These are phyloP conservation scores for Fusarium sp. DNA, from an alignment of 2,329 filamentous ascomycete genomes.

Conservation along the genomic window DNA sequence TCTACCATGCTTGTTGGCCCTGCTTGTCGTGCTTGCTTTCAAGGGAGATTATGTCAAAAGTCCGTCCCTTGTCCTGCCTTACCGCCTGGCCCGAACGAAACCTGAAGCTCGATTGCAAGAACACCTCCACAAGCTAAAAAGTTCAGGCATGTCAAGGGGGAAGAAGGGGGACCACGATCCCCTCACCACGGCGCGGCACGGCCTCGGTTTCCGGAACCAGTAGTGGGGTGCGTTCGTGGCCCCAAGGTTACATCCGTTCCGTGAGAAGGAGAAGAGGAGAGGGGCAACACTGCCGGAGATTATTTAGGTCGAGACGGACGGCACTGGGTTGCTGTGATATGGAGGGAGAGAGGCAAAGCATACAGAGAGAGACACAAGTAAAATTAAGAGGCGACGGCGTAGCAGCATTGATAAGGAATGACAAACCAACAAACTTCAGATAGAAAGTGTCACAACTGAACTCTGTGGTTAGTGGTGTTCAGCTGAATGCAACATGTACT, in stretches of 20 bases:
- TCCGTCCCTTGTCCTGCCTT: slow-evolving; percentile 1
- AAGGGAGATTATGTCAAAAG: not conserved
- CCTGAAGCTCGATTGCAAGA: not conserved
- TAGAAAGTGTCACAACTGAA: not conserved
- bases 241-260: slow-evolving; percentile 21
- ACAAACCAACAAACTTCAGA: not conserved
- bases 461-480: slow-evolving; percentile 5
- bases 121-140: not conserved
- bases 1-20: not conserved
- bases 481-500: slow-evolving; percentile 3
- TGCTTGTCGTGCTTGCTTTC: not conserved
- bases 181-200: slow-evolving; percentile 18
- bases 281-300: slow-evolving; percentile 35
- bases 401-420: not conserved
- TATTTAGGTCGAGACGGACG: slow-evolving; percentile 5
- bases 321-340: not conserved
- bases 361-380: not conserved
- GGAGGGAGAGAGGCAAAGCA: not conserved
- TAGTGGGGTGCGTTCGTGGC: slow-evolving; percentile 37
- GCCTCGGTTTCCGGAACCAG: slow-evolving; percentile 37
- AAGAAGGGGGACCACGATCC: not conserved
- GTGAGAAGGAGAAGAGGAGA: not conserved
- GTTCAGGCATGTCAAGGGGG: slow-evolving; percentile 3
- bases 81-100: slow-evolving; percentile 3
- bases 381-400: not conserved